Percentiles rank a stretch among this genome's conserved stretches.
Evolutionary conservation across 2,329 filamentous ascomycete species (phyloP).

Genomic region (Fusarium pseudograminearum): DNA sequence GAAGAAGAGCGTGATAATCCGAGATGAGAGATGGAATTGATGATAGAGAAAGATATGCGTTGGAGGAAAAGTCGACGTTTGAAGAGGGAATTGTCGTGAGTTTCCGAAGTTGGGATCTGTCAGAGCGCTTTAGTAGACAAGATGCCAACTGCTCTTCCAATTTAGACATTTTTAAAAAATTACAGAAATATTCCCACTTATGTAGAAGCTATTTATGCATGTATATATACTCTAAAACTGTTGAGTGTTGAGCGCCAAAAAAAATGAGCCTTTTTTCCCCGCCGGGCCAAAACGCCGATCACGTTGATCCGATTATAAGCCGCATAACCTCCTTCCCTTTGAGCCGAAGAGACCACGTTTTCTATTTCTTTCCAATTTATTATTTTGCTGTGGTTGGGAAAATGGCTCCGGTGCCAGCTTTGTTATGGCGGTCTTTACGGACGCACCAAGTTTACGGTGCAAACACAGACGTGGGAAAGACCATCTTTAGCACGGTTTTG

Average conservation of each 20-base stretch:
- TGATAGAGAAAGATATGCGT: constrained; percentile 83
- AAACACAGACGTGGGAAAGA: constrained; percentile 89
- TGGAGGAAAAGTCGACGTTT: constrained; percentile 82
- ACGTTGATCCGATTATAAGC: constrained; percentile 26
- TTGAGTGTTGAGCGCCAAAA: constrained; percentile 4
- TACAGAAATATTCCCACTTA: background rate
- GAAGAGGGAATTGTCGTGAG: constrained; percentile 71
- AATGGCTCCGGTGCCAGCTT: constrained; percentile 66
- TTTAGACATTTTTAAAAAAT: background rate
- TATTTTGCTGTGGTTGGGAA: constrained; percentile 29
- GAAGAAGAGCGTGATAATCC: constrained; percentile 67
- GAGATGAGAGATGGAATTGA: constrained; percentile 63
- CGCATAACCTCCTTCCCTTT: background rate
- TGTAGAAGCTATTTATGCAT: background rate
- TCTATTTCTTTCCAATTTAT: background rate
- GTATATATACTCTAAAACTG: background rate
- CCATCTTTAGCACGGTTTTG: constrained; percentile 79
- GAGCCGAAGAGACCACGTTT: background rate
- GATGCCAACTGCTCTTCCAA: constrained; percentile 49
- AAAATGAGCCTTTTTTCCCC: constrained; percentile 3
- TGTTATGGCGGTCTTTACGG: constrained; percentile 76
- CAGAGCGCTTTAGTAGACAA: constrained; percentile 48
- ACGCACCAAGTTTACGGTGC: constrained; percentile 83
- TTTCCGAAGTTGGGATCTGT: constrained; percentile 56
- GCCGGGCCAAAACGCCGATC: background rate